These are phyloP conservation scores for Fusarium annulatum DNA, from an alignment of 2,329 filamentous ascomycete genomes.

Conservation along the genomic window DNA sequence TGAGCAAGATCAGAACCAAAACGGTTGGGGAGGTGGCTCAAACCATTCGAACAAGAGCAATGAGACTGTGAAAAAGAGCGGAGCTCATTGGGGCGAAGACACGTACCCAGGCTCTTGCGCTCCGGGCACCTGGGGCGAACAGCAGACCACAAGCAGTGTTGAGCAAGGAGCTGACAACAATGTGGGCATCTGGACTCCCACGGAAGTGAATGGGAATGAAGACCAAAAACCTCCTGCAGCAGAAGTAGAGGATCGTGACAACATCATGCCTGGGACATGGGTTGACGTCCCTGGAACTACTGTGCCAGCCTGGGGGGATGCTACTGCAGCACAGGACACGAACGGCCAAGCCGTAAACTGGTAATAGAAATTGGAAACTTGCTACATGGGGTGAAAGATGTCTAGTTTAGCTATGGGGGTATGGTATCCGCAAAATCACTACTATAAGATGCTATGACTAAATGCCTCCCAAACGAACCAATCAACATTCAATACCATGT, in stretches of 20 bases:
- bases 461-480: constrained; percentile 1
- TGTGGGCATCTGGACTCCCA: constrained; percentile 20
- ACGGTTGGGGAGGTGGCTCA: constrained; percentile 19
- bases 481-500: constrained; percentile 7
- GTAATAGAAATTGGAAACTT: constrained; percentile 21
- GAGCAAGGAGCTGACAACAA: constrained; percentile 33
- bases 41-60: constrained; percentile 35
- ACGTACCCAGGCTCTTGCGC: constrained; percentile 13
- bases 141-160: constrained; percentile 7
- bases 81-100: constrained; percentile 38
- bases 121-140: constrained; percentile 2
- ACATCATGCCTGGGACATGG: constrained; percentile 51
- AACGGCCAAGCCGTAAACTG: constrained; percentile 36
- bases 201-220: background rate
- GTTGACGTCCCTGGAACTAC: constrained; percentile 12
- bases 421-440: constrained; percentile 38
- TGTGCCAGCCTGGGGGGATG: constrained; percentile 46
- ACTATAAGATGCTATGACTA: constrained; percentile 21
- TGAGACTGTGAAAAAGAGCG: constrained; percentile 24
- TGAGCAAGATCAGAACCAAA: constrained; percentile 6
- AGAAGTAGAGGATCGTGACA: constrained; percentile 28
- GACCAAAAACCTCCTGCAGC: background rate
- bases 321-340: constrained; percentile 48
- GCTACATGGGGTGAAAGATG: constrained; percentile 15
- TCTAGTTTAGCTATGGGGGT: constrained; percentile 26